Evolutionary conservation across 1,139 yeast species (phyloP).

Genomic region (Lodderomyces pseudojiufengensis): DNA sequence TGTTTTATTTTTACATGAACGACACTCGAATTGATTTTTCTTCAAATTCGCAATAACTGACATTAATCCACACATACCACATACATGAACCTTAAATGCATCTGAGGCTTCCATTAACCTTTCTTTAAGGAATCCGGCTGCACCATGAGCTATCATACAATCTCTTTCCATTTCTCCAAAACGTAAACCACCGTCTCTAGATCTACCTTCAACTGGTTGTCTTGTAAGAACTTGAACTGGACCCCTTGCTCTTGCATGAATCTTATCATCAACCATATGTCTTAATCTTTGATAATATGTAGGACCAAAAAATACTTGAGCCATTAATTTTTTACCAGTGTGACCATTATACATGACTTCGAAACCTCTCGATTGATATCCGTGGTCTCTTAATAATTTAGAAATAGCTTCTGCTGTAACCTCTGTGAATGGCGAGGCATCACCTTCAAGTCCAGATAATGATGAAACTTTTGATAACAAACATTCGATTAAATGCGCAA

Average conservation of each 20-base stretch:
- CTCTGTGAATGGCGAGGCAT: slow-evolving; percentile 97
- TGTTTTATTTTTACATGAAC: slow-evolving; percentile 97
- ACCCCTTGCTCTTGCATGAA: slow-evolving; percentile 99
- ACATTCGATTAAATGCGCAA: slow-evolving; percentile 98
- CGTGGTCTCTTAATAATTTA: slow-evolving; percentile 85
- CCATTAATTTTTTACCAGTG: slow-evolving; percentile 96
- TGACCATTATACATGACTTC: slow-evolving; percentile 99
- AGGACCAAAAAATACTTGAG: slow-evolving; percentile 98
- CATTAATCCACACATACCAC: slow-evolving; percentile 98
- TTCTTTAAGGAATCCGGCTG: slow-evolving; percentile 95
- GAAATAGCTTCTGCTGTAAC: slow-evolving; percentile 97
- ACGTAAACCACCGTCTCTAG: slow-evolving; percentile 98
- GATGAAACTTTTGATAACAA: slow-evolving; percentile 92
- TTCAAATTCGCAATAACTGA: slow-evolving; percentile 94
- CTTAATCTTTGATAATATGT: slow-evolving; percentile 97
- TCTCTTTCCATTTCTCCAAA: slow-evolving; percentile 99
- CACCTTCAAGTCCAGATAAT: slow-evolving; percentile 94
- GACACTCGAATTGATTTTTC: slow-evolving; percentile 96
- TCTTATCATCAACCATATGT: slow-evolving; percentile 99
- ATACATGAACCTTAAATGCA: slow-evolving; percentile 95
- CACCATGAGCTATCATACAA: slow-evolving; percentile 99
- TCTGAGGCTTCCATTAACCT: slow-evolving; percentile 98
- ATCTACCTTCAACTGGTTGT: slow-evolving; percentile 99
- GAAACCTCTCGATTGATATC: slow-evolving; percentile 96
- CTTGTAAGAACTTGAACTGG: slow-evolving; percentile 97